Base-by-base conservation (phyloP, 2,329 filamentous ascomycete genomes). In the Penicillium sp. region DNA sequence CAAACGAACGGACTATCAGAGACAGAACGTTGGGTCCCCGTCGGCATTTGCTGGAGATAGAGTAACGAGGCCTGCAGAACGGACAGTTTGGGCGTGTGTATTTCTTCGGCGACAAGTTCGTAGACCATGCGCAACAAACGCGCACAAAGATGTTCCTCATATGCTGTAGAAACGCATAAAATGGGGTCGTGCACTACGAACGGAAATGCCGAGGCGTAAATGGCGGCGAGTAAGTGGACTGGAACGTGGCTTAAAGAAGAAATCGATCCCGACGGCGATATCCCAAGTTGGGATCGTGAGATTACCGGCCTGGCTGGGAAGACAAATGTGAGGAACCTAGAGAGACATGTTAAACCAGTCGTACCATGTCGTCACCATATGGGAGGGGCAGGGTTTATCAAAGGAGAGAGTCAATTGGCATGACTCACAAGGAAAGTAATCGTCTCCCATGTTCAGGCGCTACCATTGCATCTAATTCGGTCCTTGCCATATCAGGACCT, bases 1-100 rank as follows among this genome's bases (percentile, higher is more conserved):
- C 68, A 72, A 4, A 61, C 22, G 25, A 68, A 67, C 0, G 68
- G 55, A 12, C 66, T 71, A 50, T 71, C 68, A 15, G 65, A 57
- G 3, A 64, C 49, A 18, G 64, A 55, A 33, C 58, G 60, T 51
- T 60, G 50, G 14, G 48, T 58, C 2, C 54, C 56, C 8, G 49
- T 33, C 1, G 49, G 49, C 3, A 56, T 33, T 29, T 60, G 57
- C 25, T 69, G 66, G 3, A 68, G 56, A 23, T 67, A 68, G 8
- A 69, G 53, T 18, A 68, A 54, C 7, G 55, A 58, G 11, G 67
- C 64, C 55, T 69, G 67, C 2, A 69, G 25, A 14, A 57, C 54
- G 3, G 67, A 55, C 14, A 69, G 52, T 11, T 65, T 57, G 2
- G 67, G 64, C 0, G 63, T 66, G 45, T 68, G 66, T 7, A 68